Evolutionary conservation across 2,329 filamentous ascomycete species (phyloP).

Genomic region (Aspergillus arachidicola): DNA sequence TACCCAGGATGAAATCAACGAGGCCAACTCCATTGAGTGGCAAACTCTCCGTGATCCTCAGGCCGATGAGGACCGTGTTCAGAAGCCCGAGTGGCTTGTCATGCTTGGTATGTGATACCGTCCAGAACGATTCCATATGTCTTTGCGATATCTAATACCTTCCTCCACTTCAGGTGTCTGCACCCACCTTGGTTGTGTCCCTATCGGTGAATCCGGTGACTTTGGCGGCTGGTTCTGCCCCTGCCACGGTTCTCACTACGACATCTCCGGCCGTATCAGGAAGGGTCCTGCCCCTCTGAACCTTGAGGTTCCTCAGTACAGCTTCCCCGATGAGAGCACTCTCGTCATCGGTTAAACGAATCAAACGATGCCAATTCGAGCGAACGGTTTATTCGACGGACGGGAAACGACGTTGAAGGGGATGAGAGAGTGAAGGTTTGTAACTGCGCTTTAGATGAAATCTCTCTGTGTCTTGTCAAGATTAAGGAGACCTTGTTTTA

Average conservation of each 20-base stretch:
- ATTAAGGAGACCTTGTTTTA: conserved; percentile 43
- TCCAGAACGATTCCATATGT: neutral
- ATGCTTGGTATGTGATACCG: conserved; percentile 75
- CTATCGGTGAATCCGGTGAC: conserved; percentile 97
- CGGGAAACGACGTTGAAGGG: conserved; percentile 9
- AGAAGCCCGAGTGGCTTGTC: conserved; percentile 98
- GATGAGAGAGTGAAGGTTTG: conserved; percentile 23
- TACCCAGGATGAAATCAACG: conserved; percentile 87
- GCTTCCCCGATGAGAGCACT: conserved; percentile 86
- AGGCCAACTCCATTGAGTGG: conserved; percentile 88
- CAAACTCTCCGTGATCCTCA: conserved; percentile 86
- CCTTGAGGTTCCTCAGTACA: conserved; percentile 90
- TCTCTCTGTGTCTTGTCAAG: conserved; percentile 37
- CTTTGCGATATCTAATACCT: conserved; percentile 4
- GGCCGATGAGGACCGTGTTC: conserved; percentile 85
- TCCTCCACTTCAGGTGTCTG: conserved; percentile 72
- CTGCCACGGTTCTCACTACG: conserved; percentile 99
- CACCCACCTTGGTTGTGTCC: conserved; percentile 98
- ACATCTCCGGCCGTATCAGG: conserved; percentile 97
- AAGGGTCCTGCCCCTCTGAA: conserved; percentile 97
- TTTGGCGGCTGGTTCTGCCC: conserved; percentile 99
- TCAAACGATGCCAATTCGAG: neutral
- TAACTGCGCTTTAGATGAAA: conserved; percentile 34
- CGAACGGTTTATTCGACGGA: conserved; percentile 5
- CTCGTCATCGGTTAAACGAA: conserved; percentile 84